Percentiles rank a stretch among this genome's conserved stretches.
These are phyloP conservation scores for Malassezia pachydermatis DNA, from an alignment of 1,284 basidiomycete species.

Conservation along the genomic window DNA sequence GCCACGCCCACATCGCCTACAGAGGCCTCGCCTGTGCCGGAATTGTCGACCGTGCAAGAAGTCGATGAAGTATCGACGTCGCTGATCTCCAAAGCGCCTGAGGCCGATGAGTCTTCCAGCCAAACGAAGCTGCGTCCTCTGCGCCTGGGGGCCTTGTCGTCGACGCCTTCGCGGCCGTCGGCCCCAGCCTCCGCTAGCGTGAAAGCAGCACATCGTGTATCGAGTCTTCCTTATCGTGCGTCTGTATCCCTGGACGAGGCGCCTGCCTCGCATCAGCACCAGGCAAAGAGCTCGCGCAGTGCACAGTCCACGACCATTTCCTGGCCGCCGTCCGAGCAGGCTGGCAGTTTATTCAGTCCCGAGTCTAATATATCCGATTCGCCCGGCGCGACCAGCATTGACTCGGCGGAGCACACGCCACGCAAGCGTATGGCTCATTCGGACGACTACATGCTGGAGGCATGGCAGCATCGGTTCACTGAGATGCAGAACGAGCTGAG, in stretches of 20 bases:
- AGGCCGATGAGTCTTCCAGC: neutral
- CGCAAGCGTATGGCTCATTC: neutral
- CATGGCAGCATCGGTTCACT: neutral
- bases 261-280: neutral
- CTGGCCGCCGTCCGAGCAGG: slow-evolving; percentile 13
- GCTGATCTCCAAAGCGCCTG: neutral
- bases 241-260: neutral
- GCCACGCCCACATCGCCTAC: no score
- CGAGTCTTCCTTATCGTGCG: slow-evolving; percentile 12
- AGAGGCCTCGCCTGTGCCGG: no score
- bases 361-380: slow-evolving; percentile 8
- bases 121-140: slow-evolving; percentile 5
- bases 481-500: slow-evolving; percentile 1
- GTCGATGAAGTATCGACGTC: neutral
- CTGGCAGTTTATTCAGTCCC: slow-evolving; percentile 11
- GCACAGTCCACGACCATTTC: slow-evolving; percentile 11
- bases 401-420: slow-evolving; percentile 8
- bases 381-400: slow-evolving; percentile 12
- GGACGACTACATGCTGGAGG: neutral
- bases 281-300: neutral
- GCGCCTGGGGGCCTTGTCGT: slow-evolving; percentile 4
- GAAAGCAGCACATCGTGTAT: slow-evolving; percentile 6
- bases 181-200: neutral
- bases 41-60: slow-evolving; percentile 1
- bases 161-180: neutral